Evolutionary conservation across 2,329 filamentous ascomycete genomes (phyloP), one percentile per base, ranked within the genome.

Genomic region (Pseudogymnoascus verrucosus): DNA sequence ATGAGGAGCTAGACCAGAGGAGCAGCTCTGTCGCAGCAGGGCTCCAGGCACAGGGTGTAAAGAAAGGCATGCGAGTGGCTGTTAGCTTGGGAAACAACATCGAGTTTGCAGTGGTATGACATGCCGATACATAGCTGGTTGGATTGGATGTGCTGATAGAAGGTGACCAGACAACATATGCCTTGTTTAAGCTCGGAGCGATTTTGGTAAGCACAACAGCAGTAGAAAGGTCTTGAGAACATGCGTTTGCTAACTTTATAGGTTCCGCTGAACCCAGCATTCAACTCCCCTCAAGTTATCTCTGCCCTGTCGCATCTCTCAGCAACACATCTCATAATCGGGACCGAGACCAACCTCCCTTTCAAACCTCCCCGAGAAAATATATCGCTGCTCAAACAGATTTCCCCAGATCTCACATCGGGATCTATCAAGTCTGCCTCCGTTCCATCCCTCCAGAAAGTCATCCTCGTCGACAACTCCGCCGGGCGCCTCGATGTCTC

Each of bases 111-210:
- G 87, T 88, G 60, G 82, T 95, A 75, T 71, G 79, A 60, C 6
- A 19, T 5, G 47, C 10, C 47, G n/a, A 34, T n/a, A 31, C 16
- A 19, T 21, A 5, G 14, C 31, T 34, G 28, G 34, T n/a, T 16
- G 23, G 47, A 23, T 23, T 37, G 42, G 5, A 26, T 21, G 39
- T 23, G 26, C 67, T 71, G 59, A 71, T 66, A 70, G 34, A 63
- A 65, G 63, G 8, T 67, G 47, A 5, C 31, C 28, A 77, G 81
- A 74, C 75, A 19, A 93, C 89, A 5, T 98, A 98, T 76, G 93
- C 93, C 0, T 75, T 95, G 63, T 96, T 93, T 79, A 98, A 98
- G 76, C 82, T 98, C 8, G 95, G 95, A n/a, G 93, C 91, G 23
- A 85, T 98, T 61, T 79, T 98, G 66, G 93, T 86, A 73, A 65